phyloP scores from a whole-genome alignment of 345 rosid species.

The Gossypium longicalyx region DNA sequence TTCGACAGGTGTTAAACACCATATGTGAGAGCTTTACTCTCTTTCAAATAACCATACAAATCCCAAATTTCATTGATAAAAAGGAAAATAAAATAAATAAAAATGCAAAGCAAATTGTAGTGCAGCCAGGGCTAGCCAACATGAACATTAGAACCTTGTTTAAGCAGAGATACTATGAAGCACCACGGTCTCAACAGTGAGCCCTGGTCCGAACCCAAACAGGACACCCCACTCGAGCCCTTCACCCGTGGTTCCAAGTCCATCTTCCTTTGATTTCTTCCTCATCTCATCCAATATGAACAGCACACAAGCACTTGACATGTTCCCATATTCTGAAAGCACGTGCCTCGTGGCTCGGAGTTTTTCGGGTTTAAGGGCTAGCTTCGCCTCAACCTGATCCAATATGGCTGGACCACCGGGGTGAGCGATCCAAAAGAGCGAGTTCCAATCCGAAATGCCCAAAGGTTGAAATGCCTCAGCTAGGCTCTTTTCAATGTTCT shows the following conservation, averaged over 20 bases:
- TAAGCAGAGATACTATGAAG: conserved; percentile 28
- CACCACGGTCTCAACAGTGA: conserved; percentile 44
- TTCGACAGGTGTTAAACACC: neutral
- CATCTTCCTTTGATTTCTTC: conserved; percentile 29
- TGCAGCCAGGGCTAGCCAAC: neutral
- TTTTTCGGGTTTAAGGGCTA: conserved; percentile 34
- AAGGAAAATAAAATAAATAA: neutral
- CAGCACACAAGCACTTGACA: conserved; percentile 39
- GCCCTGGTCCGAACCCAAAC: conserved; percentile 31
- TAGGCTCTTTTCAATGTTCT: conserved; percentile 13
- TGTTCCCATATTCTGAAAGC: conserved; percentile 40
- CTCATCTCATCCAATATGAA: conserved; percentile 43
- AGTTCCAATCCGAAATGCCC: conserved; percentile 47
- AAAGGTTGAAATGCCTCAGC: conserved; percentile 35
- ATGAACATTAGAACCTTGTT: neutral
- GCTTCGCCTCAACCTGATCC: conserved; percentile 31
- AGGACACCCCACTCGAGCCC: conserved; percentile 19
- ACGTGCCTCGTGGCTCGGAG: conserved; percentile 28
- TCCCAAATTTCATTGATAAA: neutral
- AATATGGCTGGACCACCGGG: conserved; percentile 48
- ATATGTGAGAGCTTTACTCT: neutral
- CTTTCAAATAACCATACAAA: neutral
- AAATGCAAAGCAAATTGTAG: neutral
- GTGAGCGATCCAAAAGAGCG: conserved; percentile 41
- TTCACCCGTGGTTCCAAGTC: conserved; percentile 34